Evolutionary conservation across 805 yeast genomes (phyloP).

Genomic region (Metschnikowia drakensbergensis): DNA sequence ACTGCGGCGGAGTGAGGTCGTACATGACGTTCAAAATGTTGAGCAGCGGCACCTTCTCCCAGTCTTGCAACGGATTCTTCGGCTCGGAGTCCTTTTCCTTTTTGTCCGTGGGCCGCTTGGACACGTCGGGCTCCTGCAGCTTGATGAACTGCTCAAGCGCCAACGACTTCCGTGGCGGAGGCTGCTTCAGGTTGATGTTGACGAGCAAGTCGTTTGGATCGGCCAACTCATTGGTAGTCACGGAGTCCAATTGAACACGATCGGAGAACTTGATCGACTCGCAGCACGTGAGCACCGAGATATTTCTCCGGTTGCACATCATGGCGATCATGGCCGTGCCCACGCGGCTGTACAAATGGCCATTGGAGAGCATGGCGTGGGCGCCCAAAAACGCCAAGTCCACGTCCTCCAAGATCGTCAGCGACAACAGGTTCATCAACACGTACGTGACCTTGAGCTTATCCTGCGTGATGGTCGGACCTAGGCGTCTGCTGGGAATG

Average conservation of each 20-base stretch:
- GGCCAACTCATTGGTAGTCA: conserved; percentile 86
- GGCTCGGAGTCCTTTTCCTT: conserved; percentile 24
- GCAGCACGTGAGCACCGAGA: conserved; percentile 94
- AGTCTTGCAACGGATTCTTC: conserved; percentile 47
- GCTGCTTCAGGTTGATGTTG: conserved; percentile 44
- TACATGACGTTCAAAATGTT: conserved; percentile 82
- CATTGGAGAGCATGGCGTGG: conserved; percentile 94
- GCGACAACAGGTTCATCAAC: conserved; percentile 69
- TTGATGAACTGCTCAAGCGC: conserved; percentile 61
- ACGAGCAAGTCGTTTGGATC: conserved; percentile 69
- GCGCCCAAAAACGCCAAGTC: conserved; percentile 94
- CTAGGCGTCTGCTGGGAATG: conserved; percentile 13
- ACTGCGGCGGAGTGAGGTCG: conserved; percentile 91
- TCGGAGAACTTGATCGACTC: conserved; percentile 93
- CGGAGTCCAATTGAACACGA: conserved; percentile 93
- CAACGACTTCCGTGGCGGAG: conserved; percentile 55
- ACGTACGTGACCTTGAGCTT: conserved; percentile 77
- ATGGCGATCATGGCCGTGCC: conserved; percentile 94
- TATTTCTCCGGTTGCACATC: conserved; percentile 81
- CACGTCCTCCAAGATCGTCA: conserved; percentile 76
- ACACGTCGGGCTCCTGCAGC: conserved; percentile 33
- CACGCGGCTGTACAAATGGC: conserved; percentile 86
- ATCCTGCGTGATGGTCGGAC: conserved; percentile 30
- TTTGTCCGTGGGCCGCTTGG: conserved; percentile 25
- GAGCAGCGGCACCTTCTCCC: conserved; percentile 61